Base-by-base conservation (phyloP, 768 basidiomycete genomes). In the Plicaturopsis crispa region DNA sequence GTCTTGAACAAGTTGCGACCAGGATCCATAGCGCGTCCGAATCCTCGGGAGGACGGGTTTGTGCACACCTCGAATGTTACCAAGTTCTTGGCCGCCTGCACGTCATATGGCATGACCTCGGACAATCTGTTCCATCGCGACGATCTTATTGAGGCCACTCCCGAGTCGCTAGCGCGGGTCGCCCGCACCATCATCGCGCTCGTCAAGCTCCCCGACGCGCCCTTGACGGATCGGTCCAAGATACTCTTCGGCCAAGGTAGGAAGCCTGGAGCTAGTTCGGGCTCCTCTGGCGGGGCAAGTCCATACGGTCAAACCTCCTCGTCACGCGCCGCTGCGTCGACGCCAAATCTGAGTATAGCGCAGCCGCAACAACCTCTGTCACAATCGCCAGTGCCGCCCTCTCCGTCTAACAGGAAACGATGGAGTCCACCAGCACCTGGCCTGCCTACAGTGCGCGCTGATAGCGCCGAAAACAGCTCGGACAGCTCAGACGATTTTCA, bases 1-100 rank as follows among this genome's bases (percentile, higher is more conserved):
- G 70, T 90, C 43, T 70, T 88, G 67, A 88, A 88, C 61, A 84
- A 81, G 55, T 75, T 87, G 34, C 70, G 77, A 41, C 75, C 76
- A 4, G 70, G 70, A 26, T 66, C 68, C 35, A 68, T 83, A 44
- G 59, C 76, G 36, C 73, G 75, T 37, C 70, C 84, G 38, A 78
- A 86, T 57, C 55, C 73, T 43, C 72, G 76, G 16, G 78, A 82
- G 57, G 78, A 81, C 49, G 76, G 84, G 22, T 65, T 78, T 52
- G 60, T 72, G 50, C 72, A 78, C 41, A 73, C 75, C 3, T 72
- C 74, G 24, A 92, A 92, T 51, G 67, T 84, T 17, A 78, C 83
- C 26, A 81, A 77, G 56, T 91, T 90, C 53, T 67, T 88, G 22
- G 81, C 83, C 3, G 76, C 82, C 1, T 87, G 81, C 45, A 70